Evolutionary conservation across 805 yeast genomes (phyloP), one percentile per base, ranked within the genome.

Genomic region (Wickerhamiella cacticola): DNA sequence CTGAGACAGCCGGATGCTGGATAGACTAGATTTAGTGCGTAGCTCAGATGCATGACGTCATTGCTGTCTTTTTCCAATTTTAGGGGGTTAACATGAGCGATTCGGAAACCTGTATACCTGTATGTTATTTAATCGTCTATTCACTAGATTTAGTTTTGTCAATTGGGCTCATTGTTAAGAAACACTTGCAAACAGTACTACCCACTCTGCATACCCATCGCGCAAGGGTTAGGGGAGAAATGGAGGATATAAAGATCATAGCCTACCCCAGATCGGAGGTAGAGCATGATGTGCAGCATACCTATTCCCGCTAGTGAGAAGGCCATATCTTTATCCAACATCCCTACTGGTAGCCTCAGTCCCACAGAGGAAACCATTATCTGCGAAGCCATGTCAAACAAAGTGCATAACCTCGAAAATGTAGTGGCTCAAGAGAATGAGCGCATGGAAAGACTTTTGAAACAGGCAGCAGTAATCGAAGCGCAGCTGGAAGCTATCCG

Each of bases 351-450:
- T 23, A 12, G 13, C 29, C 40, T 43, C 13, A 43, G 46, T 31
- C 46, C 39, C 34, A 29, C 12, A n/a, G 46, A 43, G n/a, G 38
- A 43, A 22, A 43, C 38, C 9, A 33, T 43, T 9, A 43, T 43
- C 3, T 43, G 46, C 39, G 46, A 34, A 24, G 46, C 46, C 18
- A 33, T 43, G 46, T 33, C 38, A 15, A 26, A 44, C 19, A 28
- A 33, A 13, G 47, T 44, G 16, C 38, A 33, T 29, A 44, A 22
- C 5, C 40, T 44, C n/a, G 47, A 44, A n/a, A 26, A 15, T 22
- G 22, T 39, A 2, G 41, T 44, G 3, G 41, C 41, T 25, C 31
- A 23, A 16, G 47, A 44, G 23, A 33, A 44, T 21, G 41, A 28
- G 18, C 34, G 47, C 3, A 25, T 44, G 18, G 47, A 44, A 23